phyloP scores from a whole-genome alignment of 352 stramenopile species.

The Sclerospora graminicola region DNA sequence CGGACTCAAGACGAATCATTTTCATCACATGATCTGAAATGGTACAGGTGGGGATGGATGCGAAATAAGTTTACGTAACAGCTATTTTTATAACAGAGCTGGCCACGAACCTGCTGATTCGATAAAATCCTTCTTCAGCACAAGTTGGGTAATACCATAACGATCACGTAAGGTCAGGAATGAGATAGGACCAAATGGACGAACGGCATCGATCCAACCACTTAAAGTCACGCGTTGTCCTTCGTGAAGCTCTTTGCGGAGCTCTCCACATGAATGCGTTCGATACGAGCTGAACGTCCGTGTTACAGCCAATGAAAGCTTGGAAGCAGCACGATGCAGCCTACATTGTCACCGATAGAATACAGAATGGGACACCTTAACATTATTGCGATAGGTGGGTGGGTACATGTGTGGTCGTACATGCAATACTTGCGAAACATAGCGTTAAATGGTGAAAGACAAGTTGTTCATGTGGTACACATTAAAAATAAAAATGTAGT shows the following conservation, averaged over 20 bases:
- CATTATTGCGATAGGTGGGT: too few species aligned
- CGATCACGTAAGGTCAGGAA: slow-evolving; percentile 80
- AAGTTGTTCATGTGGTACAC: background rate
- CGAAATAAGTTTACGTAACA: too few species aligned
- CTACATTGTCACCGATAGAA: background rate
- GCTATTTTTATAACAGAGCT: background rate
- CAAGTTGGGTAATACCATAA: slow-evolving; percentile 70
- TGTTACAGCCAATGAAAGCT: slow-evolving; percentile 3
- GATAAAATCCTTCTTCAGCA: slow-evolving; percentile 55
- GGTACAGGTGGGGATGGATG: background rate
- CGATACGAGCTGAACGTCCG: slow-evolving; percentile 39
- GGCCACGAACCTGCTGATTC: slow-evolving; percentile 19
- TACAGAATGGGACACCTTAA: too few species aligned
- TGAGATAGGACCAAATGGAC: slow-evolving; percentile 62
- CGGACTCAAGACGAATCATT: slow-evolving; percentile 51
- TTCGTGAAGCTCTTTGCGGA: slow-evolving; percentile 40
- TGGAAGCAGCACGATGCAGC: slow-evolving; percentile 1
- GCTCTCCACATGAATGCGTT: slow-evolving; percentile 65
- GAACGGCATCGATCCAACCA: slow-evolving; percentile 75
- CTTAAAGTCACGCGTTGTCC: slow-evolving; percentile 54
- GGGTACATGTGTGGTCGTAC: too few species aligned
- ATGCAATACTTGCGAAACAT: background rate
- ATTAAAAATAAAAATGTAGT: background rate
- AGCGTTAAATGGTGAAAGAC: background rate
- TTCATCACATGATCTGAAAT: slow-evolving; percentile 31